Percentiles rank a stretch among this genome's conserved stretches.
These are phyloP conservation scores for Tinospora cordifolia DNA, from an alignment of 164 flowering plant genomes.

Conservation along the genomic window DNA sequence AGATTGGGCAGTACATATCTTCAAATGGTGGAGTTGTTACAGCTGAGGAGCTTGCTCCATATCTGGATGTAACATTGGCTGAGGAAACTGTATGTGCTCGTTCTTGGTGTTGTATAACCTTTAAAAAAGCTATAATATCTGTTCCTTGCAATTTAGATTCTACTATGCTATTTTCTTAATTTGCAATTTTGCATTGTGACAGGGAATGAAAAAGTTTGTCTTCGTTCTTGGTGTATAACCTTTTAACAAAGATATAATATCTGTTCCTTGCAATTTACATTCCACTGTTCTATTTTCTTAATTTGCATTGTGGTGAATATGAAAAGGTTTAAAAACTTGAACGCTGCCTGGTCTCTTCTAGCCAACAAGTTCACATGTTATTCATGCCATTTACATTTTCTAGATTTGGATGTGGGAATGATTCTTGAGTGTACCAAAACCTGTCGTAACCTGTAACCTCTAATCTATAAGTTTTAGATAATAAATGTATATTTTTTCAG, in stretches of 20 bases:
- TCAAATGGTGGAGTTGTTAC: conserved; percentile 91
- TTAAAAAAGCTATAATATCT: neutral
- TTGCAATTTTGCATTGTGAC: neutral
- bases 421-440: neutral
- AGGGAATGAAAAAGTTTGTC: neutral
- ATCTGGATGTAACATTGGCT: conserved; percentile 61
- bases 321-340: neutral
- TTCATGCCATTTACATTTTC: no score
- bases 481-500: no score
- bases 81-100: conserved; percentile 31
- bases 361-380: neutral
- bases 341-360: neutral
- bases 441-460: no score
- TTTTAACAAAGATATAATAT: no score
- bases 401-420: neutral
- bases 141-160: neutral
- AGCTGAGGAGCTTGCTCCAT: conserved; percentile 98
- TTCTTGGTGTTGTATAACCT: conserved; percentile 8
- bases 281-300: neutral
- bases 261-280: neutral
- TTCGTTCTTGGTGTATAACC: neutral
- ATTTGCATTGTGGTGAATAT: neutral
- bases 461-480: no score
- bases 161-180: neutral
- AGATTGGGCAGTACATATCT: conserved; percentile 89